phyloP scores from a whole-genome alignment of 78 protist species.

The Anaeramoeba flamelloides region DNA sequence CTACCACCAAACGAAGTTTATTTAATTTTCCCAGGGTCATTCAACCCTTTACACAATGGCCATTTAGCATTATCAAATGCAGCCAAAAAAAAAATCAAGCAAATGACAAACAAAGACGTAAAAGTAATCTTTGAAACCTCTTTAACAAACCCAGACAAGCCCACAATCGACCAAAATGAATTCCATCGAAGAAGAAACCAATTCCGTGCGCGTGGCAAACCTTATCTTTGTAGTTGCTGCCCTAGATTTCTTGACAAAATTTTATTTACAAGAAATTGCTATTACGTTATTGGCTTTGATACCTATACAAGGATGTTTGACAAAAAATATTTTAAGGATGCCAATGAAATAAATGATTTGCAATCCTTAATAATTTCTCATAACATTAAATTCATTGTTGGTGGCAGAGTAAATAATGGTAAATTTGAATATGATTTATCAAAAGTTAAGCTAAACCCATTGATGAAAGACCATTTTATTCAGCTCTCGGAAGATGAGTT shows the following conservation, averaged over 20 bases:
- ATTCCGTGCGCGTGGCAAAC: neutral
- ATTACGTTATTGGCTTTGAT: neutral
- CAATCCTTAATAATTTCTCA: neutral
- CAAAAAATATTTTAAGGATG: neutral
- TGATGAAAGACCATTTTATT: neutral
- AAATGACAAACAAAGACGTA: neutral
- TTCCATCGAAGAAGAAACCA: neutral
- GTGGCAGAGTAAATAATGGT: neutral
- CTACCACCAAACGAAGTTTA: no score
- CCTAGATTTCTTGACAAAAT: neutral
- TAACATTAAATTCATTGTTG: neutral
- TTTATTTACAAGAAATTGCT: neutral
- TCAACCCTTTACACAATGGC: neutral
- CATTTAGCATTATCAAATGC: neutral
- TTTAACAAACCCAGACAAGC: neutral
- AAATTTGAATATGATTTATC: neutral
- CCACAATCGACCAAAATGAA: neutral
- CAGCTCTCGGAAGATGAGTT: neutral
- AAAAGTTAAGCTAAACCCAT: neutral
- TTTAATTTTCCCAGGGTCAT: neutral
- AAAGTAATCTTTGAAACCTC: neutral
- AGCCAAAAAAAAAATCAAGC: neutral
- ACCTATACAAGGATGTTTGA: neutral
- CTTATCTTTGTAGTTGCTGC: neutral
- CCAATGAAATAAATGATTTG: neutral